phyloP scores from a whole-genome alignment of 2,329 filamentous ascomycete genomes.

The Chrysoporthe cubensis region DNA sequence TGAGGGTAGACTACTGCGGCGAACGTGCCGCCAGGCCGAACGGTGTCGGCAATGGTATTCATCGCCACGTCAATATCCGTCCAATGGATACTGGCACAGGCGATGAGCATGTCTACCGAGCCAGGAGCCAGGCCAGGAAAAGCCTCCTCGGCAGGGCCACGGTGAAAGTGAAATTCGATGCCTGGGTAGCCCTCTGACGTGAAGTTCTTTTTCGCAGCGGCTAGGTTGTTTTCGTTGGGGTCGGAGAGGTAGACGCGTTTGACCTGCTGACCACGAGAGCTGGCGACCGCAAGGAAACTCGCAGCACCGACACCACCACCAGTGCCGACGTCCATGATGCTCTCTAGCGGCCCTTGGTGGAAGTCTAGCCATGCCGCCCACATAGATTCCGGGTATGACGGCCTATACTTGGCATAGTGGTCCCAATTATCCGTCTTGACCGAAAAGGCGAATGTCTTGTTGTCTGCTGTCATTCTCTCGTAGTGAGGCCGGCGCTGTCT shows the following conservation, averaged over 20 bases:
- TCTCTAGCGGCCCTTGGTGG: constrained; percentile 19
- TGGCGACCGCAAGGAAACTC: constrained; percentile 11
- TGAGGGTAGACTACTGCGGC: constrained; percentile 25
- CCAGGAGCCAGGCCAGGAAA: constrained; percentile 13
- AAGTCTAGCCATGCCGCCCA: constrained; percentile 23
- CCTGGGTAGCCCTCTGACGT: constrained; percentile 4
- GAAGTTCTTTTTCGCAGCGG: constrained; percentile 12
- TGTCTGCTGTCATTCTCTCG: constrained; percentile 8
- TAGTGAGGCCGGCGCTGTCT: neutral
- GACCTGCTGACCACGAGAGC: constrained; percentile 9
- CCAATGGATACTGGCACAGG: constrained; percentile 26
- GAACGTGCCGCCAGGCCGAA: constrained; percentile 25
- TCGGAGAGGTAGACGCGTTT: constrained; percentile 25
- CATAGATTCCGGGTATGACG: constrained; percentile 23
- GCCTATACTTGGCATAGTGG: constrained; percentile 23
- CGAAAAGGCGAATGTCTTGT: constrained; percentile 16
- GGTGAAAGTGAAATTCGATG: constrained; percentile 15
- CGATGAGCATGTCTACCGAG: constrained; percentile 23
- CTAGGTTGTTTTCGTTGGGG: constrained; percentile 22
- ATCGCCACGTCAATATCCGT: constrained; percentile 23
- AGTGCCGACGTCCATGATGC: constrained; percentile 24
- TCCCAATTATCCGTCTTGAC: constrained; percentile 24
- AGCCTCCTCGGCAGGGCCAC: constrained; percentile 15
- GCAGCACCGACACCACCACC: constrained; percentile 24
- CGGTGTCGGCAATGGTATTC: constrained; percentile 13